Percentiles rank a stretch among this genome's conserved stretches.
phyloP scores from a whole-genome alignment of 768 basidiomycete genomes.

The Lactarius deliciosus region DNA sequence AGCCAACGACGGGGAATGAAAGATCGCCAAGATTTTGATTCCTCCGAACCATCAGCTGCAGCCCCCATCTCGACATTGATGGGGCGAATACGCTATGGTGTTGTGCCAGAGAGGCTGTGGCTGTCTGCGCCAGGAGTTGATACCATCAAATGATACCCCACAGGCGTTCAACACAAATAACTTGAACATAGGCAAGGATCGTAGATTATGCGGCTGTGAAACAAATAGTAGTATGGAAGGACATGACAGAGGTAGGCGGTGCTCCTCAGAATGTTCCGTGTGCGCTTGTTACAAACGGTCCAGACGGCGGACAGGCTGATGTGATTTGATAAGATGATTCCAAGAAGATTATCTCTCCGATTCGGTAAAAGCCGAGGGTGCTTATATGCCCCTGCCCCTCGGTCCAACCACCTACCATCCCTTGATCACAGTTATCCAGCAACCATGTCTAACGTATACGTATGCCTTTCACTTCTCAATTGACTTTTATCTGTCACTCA shows the following conservation, averaged over 20 bases:
- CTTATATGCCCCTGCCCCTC: slow-evolving; percentile 28
- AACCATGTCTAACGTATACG: slow-evolving; percentile 43
- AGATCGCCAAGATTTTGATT: background rate
- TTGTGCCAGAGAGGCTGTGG: background rate
- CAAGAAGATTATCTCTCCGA: slow-evolving; percentile 24
- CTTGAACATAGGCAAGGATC: no score
- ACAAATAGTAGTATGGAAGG: no score
- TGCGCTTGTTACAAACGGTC: no score
- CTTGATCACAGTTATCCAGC: slow-evolving; percentile 26
- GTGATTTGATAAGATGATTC: background rate
- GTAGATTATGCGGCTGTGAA: no score
- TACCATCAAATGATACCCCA: background rate
- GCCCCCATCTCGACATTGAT: background rate
- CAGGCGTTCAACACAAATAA: no score
- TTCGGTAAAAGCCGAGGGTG: slow-evolving; percentile 24
- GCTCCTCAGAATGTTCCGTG: no score
- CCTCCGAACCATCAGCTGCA: slow-evolving; percentile 12
- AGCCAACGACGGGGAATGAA: background rate
- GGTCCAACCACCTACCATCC: slow-evolving; percentile 15
- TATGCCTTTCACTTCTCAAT: slow-evolving; percentile 32
- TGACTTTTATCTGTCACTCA: background rate
- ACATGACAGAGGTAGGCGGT: no score
- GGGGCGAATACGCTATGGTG: no score
- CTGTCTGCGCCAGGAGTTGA: background rate
- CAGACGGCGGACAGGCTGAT: background rate